Percentiles rank a stretch among this genome's conserved stretches.
Conservation (phyloP, 352 stramenopile genomes). For the Globisporangium cylindrosporum region DNA sequence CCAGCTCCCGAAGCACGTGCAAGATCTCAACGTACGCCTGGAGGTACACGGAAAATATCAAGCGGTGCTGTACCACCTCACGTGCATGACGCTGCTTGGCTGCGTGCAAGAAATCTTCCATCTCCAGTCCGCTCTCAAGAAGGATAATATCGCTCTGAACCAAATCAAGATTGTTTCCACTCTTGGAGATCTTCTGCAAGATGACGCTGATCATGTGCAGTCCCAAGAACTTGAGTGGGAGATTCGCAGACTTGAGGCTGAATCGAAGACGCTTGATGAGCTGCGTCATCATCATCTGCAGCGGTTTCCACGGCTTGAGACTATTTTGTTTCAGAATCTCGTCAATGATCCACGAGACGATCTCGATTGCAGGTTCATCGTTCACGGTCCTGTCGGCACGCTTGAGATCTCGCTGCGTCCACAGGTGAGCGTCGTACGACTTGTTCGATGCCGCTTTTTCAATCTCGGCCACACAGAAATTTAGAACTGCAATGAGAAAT, state of each 20-base stretch:
- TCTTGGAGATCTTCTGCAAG: conserved; percentile 16
- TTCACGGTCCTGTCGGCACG: conserved; percentile 43
- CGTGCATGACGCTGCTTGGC: conserved; percentile 47
- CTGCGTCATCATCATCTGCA: conserved; percentile 10
- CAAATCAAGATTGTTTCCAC: background rate
- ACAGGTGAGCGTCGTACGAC: conserved; percentile 62
- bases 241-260: conserved; percentile 44
- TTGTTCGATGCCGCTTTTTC: conserved; percentile 49
- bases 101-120: conserved; percentile 43
- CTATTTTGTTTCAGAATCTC: conserved; percentile 25
- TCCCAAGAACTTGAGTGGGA: conserved; percentile 60
- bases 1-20: conserved; percentile 20
- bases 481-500: conserved; percentile 31
- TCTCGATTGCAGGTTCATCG: conserved; percentile 73
- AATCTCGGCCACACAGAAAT: conserved; percentile 59
- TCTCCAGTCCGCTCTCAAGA: conserved; percentile 15
- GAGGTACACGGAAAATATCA: conserved; percentile 69
- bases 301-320: conserved; percentile 1
- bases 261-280: conserved; percentile 24
- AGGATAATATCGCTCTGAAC: conserved; percentile 12
- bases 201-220: conserved; percentile 52
- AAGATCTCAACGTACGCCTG: conserved; percentile 67
- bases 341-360: conserved; percentile 67
- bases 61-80: conserved; percentile 56
- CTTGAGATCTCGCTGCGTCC: conserved; percentile 69